Conservation (phyloP, 2,329 filamentous ascomycete species). For the Sarocladium strictum region DNA sequence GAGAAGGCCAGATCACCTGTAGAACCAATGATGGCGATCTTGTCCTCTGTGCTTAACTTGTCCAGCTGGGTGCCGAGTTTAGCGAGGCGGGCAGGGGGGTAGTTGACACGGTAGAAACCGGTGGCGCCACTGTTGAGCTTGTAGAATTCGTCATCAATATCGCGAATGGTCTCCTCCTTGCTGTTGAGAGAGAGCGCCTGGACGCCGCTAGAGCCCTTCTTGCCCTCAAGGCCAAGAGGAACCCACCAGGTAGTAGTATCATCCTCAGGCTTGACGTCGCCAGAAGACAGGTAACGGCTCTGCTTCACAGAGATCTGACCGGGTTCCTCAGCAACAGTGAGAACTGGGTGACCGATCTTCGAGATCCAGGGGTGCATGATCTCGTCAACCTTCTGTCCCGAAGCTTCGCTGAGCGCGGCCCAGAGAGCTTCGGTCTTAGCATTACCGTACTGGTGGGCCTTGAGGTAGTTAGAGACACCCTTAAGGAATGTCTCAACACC, state of each 20-base stretch:
- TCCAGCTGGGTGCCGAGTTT: constrained; percentile 74
- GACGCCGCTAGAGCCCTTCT: constrained; percentile 56
- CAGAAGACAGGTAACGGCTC: constrained; percentile 83
- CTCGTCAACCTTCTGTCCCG: constrained; percentile 74
- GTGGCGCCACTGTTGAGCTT: constrained; percentile 88
- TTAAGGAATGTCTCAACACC: constrained; percentile 83
- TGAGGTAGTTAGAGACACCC: constrained; percentile 85
- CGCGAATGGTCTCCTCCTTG: constrained; percentile 71
- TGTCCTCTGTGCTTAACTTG: constrained; percentile 76
- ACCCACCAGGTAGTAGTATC: constrained; percentile 95
- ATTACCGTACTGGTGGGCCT: constrained; percentile 80
- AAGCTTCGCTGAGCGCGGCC: constrained; percentile 80
- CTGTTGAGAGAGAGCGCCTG: constrained; percentile 63
- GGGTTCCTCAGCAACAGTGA: constrained; percentile 78
- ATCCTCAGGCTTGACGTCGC: constrained; percentile 85
- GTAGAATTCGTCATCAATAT: constrained; percentile 77
- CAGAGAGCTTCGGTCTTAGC: constrained; percentile 90
- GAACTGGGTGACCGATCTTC: constrained; percentile 88
- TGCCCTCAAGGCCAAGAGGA: constrained; percentile 78
- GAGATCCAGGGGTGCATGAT: constrained; percentile 96
- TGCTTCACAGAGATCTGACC: constrained; percentile 80
- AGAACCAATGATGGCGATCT: constrained; percentile 87
- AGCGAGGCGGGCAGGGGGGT: constrained; percentile 74
- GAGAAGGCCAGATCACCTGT: constrained; percentile 84
- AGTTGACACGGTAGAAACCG: constrained; percentile 89